phyloP scores from a whole-genome alignment of 2,329 filamentous ascomycete genomes.

The Fusarium nodosum region DNA sequence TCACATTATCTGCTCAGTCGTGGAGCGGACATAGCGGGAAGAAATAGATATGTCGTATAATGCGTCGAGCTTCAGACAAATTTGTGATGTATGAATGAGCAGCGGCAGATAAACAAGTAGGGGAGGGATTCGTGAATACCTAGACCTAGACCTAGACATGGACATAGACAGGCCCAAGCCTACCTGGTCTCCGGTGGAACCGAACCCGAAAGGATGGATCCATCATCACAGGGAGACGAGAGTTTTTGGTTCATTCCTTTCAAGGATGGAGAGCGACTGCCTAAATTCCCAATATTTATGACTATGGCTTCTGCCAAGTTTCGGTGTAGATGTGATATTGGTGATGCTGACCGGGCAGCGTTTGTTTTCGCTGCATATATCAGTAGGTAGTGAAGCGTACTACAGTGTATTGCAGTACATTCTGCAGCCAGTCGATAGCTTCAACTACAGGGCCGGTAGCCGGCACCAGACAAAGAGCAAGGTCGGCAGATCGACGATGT shows the following conservation, averaged over 20 bases:
- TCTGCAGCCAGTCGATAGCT: conserved; percentile 20
- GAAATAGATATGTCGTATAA: conserved; percentile 11
- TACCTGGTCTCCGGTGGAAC: conserved; percentile 12
- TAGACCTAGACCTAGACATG: not conserved
- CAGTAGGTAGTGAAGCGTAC: not conserved
- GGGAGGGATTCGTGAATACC: not conserved
- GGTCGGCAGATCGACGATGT: conserved; percentile 44
- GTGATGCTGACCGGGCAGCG: conserved; percentile 15
- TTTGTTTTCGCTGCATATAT: conserved; percentile 5
- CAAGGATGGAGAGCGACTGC: conserved; percentile 14
- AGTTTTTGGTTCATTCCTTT: conserved; percentile 25
- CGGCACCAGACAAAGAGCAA: conserved; percentile 21
- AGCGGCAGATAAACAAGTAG: conserved; percentile 13
- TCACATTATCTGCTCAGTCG: conserved; percentile 3
- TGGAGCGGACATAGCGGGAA: conserved; percentile 14
- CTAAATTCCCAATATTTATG: not conserved
- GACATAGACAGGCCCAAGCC: conserved; percentile 15
- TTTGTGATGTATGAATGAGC: conserved; percentile 22
- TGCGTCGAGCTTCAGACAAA: conserved; percentile 14
- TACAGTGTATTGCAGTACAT: not conserved
- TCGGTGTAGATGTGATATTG: conserved; percentile 13
- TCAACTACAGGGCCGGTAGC: conserved; percentile 5
- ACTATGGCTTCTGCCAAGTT: conserved; percentile 11
- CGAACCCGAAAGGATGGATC: conserved; percentile 25
- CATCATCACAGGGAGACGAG: conserved; percentile 21